phyloP scores from a whole-genome alignment of 768 basidiomycete genomes.

The Boletus subparvulus region DNA sequence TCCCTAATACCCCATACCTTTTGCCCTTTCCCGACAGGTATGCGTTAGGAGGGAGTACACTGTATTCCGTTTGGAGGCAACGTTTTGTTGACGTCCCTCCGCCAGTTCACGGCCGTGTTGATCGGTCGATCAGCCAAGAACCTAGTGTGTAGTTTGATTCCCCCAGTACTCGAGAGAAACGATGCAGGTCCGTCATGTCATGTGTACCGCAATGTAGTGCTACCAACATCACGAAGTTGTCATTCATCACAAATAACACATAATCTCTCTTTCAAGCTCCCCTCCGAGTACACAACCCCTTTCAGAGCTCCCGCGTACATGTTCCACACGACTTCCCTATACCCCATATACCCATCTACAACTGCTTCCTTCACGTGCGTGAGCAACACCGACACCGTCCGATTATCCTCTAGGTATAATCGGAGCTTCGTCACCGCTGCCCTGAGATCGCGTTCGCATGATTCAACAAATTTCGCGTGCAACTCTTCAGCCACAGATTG shows the following conservation, averaged over 20 bases:
- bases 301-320: slow-evolving; percentile 42
- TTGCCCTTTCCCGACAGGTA: no score
- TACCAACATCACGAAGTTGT: background rate
- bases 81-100: background rate
- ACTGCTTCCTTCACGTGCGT: slow-evolving; percentile 75
- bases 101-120: background rate
- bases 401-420: slow-evolving; percentile 78
- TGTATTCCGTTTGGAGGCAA: background rate
- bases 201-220: background rate
- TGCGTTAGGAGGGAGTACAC: no score
- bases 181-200: background rate
- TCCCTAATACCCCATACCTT: no score
- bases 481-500: slow-evolving; percentile 47
- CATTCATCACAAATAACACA: slow-evolving; percentile 35
- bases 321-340: slow-evolving; percentile 60
- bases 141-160: background rate
- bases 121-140: background rate
- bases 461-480: slow-evolving; percentile 54
- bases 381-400: slow-evolving; percentile 76
- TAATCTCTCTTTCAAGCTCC: slow-evolving; percentile 41
- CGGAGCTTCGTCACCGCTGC: slow-evolving; percentile 57
- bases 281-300: slow-evolving; percentile 34
- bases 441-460: slow-evolving; percentile 56
- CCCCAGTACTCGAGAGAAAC: background rate
- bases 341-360: slow-evolving; percentile 70